Evolutionary conservation across 202 grass and related monocot species (phyloP).

Genomic region (Carex arenaria): DNA sequence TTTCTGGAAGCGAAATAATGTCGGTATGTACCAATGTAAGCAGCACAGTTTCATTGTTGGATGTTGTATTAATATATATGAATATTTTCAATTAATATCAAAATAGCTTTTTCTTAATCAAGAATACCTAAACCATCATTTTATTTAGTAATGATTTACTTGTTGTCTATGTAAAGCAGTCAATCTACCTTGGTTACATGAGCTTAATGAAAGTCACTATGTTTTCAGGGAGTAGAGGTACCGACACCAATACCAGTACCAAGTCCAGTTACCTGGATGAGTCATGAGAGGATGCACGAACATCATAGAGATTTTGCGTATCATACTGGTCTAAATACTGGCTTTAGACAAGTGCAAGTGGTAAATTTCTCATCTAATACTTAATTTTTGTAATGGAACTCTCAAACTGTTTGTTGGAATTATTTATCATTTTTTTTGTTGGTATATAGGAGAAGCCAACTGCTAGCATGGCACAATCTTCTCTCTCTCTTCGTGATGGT

Average conservation of each 20-base stretch:
- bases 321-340: slow-evolving; percentile 22
- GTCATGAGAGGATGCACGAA: slow-evolving; percentile 18
- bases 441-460: slow-evolving; percentile 12
- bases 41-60: neutral
- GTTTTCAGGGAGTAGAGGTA: slow-evolving; percentile 16
- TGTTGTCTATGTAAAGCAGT: neutral
- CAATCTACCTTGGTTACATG: neutral
- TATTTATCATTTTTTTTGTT: neutral
- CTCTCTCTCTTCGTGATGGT: slow-evolving; percentile 14
- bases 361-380: neutral
- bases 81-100: neutral
- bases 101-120: neutral
- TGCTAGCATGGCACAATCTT: slow-evolving; percentile 18
- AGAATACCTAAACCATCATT: neutral
- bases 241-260: neutral
- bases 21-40: neutral
- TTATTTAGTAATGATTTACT: neutral
- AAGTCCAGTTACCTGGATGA: slow-evolving; percentile 21
- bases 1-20: slow-evolving; percentile 9
- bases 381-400: neutral
- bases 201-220: neutral
- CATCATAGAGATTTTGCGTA: slow-evolving; percentile 20
- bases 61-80: neutral
- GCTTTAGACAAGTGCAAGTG: slow-evolving; percentile 21
- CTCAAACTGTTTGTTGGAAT: slow-evolving; percentile 6